These are phyloP conservation scores for Pythium insidiosum DNA, from an alignment of 352 stramenopile genomes.

Conservation along the genomic window DNA sequence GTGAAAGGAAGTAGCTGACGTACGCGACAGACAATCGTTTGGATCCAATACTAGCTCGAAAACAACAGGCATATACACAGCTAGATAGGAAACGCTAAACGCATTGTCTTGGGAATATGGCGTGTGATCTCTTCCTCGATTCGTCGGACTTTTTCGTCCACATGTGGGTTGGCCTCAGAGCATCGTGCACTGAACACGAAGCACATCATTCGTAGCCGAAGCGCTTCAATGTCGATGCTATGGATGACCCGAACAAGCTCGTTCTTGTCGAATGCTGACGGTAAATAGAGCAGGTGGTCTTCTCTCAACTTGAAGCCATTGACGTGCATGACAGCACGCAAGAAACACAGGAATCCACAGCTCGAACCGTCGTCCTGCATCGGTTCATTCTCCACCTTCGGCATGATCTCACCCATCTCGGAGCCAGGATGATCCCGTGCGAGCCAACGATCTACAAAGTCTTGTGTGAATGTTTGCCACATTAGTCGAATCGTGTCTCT, in stretches of 20 bases:
- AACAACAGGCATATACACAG: background rate
- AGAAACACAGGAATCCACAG: background rate
- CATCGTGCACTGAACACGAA: background rate
- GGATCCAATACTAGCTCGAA: too few species aligned
- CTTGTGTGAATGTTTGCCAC: background rate
- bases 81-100: too few species aligned
- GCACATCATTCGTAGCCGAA: background rate
- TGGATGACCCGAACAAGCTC: background rate
- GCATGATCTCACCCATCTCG: background rate
- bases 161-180: background rate
- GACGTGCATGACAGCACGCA: background rate
- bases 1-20: too few species aligned
- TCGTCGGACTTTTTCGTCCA: background rate
- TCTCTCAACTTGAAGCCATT: background rate
- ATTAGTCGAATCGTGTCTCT: background rate
- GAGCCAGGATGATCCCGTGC: background rate
- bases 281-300: background rate
- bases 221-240: background rate
- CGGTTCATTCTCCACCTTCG: background rate
- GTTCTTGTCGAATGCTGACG: background rate
- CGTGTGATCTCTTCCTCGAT: background rate
- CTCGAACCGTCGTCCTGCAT: conserved; percentile 1
- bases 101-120: background rate
- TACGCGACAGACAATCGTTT: too few species aligned
- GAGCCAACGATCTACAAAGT: background rate